These are phyloP conservation scores for Mucor sp. DNA, from an alignment of 371 early-diverging fungal species.

Conservation along the genomic window DNA sequence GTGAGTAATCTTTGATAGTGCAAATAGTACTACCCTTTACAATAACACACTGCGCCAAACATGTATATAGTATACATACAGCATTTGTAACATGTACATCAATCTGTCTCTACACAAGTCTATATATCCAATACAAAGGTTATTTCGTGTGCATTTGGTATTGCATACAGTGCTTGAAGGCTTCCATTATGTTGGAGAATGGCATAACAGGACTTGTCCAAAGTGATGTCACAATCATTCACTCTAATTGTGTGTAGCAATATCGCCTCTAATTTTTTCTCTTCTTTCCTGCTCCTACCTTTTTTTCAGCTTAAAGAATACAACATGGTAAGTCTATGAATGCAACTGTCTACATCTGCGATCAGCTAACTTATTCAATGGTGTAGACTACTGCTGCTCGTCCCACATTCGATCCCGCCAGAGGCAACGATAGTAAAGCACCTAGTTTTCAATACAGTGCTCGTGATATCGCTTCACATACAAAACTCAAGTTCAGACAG, in stretches of 20 bases:
- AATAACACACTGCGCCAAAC: too few species aligned
- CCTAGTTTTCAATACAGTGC: slow-evolving; percentile 76
- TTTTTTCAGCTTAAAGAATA: not conserved
- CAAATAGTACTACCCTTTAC: too few species aligned
- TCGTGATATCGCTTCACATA: slow-evolving; percentile 85
- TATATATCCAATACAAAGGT: too few species aligned
- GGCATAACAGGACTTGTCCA: not conserved
- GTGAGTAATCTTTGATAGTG: too few species aligned
- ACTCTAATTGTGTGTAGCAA: not conserved
- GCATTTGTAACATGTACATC: too few species aligned
- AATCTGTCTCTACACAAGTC: too few species aligned
- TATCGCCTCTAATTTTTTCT: not conserved
- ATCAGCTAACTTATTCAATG: not conserved
- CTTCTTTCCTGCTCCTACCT: not conserved
- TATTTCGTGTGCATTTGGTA: not conserved
- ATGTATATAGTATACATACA: too few species aligned
- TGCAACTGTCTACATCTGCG: not conserved
- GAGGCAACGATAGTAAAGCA: slow-evolving; percentile 75
- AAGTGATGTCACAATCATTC: not conserved
- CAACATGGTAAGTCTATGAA: not conserved
- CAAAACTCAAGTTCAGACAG: slow-evolving; percentile 86
- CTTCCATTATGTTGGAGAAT: too few species aligned
- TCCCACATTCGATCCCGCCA: slow-evolving; percentile 85
- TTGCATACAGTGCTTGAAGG: not conserved
- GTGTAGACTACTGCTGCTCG: slow-evolving; percentile 73